Evolutionary conservation across 1,284 basidiomycete species (phyloP).

Genomic region (Cutaneotrichosporon mucoides): DNA sequence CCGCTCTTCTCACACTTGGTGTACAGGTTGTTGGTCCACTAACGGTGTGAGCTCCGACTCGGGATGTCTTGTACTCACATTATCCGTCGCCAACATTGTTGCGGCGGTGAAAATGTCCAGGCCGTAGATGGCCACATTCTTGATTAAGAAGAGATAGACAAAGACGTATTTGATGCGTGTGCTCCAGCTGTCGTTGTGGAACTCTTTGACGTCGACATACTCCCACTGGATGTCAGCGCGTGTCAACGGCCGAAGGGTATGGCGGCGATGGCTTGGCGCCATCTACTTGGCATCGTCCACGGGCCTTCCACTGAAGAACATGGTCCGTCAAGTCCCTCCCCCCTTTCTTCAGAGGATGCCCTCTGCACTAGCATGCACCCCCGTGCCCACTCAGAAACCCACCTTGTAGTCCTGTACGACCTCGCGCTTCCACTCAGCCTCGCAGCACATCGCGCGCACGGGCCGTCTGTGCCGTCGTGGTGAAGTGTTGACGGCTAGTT

Average conservation of each 20-base stretch:
- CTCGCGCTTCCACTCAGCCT: conserved; percentile 87
- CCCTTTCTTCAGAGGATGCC: too few relatives aligned
- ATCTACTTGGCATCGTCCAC: neutral
- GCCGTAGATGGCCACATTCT: conserved; percentile 90
- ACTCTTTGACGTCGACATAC: conserved; percentile 86
- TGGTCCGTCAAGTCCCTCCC: too few relatives aligned
- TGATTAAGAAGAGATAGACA: conserved; percentile 87
- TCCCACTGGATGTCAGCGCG: conserved; percentile 65
- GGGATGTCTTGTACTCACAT: conserved; percentile 34
- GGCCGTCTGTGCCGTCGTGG: too few relatives aligned
- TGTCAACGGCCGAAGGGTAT: neutral
- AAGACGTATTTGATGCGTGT: conserved; percentile 89
- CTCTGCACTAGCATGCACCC: too few relatives aligned
- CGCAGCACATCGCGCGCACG: conserved; percentile 42
- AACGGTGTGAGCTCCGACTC: neutral
- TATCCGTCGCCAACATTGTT: conserved; percentile 87
- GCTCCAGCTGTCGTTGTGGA: conserved; percentile 76
- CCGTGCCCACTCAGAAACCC: conserved; percentile 19
- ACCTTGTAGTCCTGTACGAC: conserved; percentile 97
- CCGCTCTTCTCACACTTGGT: conserved; percentile 59
- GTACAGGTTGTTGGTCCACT: conserved; percentile 13
- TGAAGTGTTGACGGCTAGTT: too few relatives aligned
- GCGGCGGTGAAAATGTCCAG: conserved; percentile 97
- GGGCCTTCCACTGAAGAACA: neutral
- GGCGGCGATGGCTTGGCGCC: conserved; percentile 5